A percentile compares a stretch with the other conserved stretches of the same genome.
Conservation (phyloP, 2,329 filamentous ascomycete genomes). For the Fusarium tupiense region DNA sequence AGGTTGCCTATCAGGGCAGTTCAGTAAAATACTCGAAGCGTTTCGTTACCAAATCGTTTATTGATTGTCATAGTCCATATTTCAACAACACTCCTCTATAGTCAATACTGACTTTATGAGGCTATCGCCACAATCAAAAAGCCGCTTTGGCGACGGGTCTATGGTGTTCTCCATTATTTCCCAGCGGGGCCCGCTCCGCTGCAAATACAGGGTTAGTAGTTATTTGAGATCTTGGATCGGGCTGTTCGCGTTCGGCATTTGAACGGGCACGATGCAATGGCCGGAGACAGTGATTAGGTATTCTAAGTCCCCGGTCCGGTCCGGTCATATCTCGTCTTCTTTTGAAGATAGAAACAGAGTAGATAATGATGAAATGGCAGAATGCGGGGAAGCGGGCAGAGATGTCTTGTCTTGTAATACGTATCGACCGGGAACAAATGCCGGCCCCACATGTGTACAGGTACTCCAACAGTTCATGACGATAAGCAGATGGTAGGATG, state of each 20-base stretch:
- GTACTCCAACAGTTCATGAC: not conserved
- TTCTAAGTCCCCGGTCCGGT: conserved; percentile 21
- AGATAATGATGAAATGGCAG: not conserved
- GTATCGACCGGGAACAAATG: conserved; percentile 37
- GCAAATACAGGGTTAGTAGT: conserved; percentile 5
- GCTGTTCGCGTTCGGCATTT: conserved; percentile 32
- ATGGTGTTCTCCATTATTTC: conserved; percentile 31
- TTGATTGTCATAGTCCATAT: not conserved
- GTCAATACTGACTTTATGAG: conserved; percentile 1
- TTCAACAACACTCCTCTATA: not conserved
- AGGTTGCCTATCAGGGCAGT: not conserved
- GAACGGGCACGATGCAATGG: conserved; percentile 4
- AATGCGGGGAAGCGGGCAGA: conserved; percentile 9
- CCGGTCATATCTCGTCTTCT: conserved; percentile 14
- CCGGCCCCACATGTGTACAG: conserved; percentile 32
- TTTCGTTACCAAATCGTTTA: not conserved
- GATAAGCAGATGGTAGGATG: not conserved
- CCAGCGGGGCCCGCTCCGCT: conserved; percentile 2
- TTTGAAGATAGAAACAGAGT: not conserved
- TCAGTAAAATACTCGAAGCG: not conserved
- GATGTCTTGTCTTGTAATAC: conserved; percentile 6
- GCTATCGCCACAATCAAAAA: conserved; percentile 26
- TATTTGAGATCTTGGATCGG: conserved; percentile 26
- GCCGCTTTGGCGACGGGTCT: conserved; percentile 9
- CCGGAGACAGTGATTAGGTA: not conserved